Percentiles rank a stretch among this genome's conserved stretches.
phyloP scores from a whole-genome alignment of 768 basidiomycete genomes.

The Xerocomellus dryophilus region DNA sequence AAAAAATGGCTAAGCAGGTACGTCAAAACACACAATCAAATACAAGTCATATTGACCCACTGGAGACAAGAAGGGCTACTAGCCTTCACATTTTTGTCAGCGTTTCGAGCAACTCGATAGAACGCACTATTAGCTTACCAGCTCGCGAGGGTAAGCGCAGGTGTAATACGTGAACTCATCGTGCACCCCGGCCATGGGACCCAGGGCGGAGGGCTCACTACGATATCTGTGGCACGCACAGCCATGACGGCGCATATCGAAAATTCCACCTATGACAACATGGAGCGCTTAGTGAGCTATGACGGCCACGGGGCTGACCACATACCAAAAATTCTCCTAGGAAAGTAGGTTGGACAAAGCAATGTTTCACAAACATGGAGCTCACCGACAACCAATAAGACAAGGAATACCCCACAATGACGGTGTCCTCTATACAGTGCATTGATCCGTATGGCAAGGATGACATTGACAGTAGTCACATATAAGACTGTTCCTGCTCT shows the following conservation, averaged over 20 bases:
- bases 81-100: slow-evolving; percentile 15
- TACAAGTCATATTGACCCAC: slow-evolving; percentile 4
- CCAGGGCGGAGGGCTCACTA: slow-evolving; percentile 21
- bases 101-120: neutral
- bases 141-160: slow-evolving; percentile 19
- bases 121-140: slow-evolving; percentile 13
- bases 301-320: neutral
- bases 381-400: slow-evolving; percentile 19
- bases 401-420: slow-evolving; percentile 2
- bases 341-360: neutral
- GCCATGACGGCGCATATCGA: slow-evolving; percentile 13
- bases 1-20: slow-evolving; percentile 14
- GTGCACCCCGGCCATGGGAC: slow-evolving; percentile 16
- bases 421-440: slow-evolving; percentile 12
- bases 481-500: slow-evolving; percentile 22
- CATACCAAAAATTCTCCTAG: slow-evolving; percentile 21
- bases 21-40: neutral
- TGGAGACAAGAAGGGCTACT: slow-evolving; percentile 15
- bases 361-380: neutral
- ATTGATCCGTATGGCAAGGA: slow-evolving; percentile 19
- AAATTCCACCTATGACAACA: slow-evolving; percentile 15
- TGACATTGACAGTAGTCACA: slow-evolving; percentile 19
- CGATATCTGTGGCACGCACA: slow-evolving; percentile 5
- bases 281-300: neutral
- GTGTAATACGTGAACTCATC: slow-evolving; percentile 4